Conservation (phyloP, 164 flowering plant genomes). For the Vitis rupestris region DNA sequence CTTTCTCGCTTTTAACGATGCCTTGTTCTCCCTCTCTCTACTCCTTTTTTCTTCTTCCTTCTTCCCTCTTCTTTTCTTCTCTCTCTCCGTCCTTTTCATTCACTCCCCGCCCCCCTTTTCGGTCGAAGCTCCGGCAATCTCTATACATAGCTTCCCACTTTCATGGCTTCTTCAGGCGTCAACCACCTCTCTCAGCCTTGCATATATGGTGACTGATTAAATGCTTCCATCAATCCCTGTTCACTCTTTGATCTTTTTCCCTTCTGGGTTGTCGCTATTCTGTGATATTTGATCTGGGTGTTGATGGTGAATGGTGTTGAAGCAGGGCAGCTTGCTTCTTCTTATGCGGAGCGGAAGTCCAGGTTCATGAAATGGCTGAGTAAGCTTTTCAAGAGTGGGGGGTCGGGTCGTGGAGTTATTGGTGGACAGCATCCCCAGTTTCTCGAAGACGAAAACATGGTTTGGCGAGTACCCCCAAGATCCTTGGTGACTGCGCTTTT, state of each 20-base stretch:
- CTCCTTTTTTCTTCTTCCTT: constrained; percentile 22
- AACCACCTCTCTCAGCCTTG: constrained; percentile 64
- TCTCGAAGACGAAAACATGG: constrained; percentile 73
- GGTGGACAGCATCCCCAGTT: constrained; percentile 47
- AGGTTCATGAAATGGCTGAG: constrained; percentile 84
- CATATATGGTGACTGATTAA: constrained; percentile 46
- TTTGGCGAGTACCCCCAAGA: constrained; percentile 60
- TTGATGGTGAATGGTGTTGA: neutral
- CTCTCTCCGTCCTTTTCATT: too few species aligned
- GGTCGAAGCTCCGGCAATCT: neutral
- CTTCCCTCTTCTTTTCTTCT: constrained; percentile 1
- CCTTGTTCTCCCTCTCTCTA: constrained; percentile 14
- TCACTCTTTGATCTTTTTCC: neutral
- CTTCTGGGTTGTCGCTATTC: neutral
- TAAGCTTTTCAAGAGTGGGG: constrained; percentile 66
- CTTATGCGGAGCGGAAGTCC: constrained; percentile 60
- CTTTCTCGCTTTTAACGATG: constrained; percentile 7
- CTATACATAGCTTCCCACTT: constrained; percentile 10
- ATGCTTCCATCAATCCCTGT: neutral
- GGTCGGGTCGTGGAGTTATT: constrained; percentile 28
- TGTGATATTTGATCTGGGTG: neutral
- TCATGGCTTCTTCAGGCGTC: constrained; percentile 61
- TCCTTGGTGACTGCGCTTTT: constrained; percentile 43
- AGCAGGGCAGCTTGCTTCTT: constrained; percentile 63
- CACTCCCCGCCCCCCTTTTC: too few species aligned